Evolutionary conservation across 2,329 filamentous ascomycete species (phyloP).

Genomic region (Trichoderma sp.): DNA sequence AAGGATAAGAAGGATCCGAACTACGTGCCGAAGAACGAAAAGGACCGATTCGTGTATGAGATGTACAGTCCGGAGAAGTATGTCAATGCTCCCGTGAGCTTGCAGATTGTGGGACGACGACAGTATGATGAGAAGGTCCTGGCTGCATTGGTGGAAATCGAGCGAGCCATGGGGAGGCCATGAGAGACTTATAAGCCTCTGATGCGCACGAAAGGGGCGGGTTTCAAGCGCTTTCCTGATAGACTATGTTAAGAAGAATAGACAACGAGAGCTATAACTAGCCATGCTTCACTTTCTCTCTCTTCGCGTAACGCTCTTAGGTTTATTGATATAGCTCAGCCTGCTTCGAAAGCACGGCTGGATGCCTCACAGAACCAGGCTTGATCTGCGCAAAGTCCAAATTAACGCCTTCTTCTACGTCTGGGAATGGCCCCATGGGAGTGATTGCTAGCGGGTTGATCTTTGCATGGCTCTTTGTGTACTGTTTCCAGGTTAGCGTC

Average conservation of each 20-base stretch:
- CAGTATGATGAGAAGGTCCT: constrained; percentile 22
- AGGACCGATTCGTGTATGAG: constrained; percentile 20
- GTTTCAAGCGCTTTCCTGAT: neutral
- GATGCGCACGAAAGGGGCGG: neutral
- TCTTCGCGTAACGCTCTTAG: neutral
- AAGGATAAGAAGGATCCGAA: constrained; percentile 22
- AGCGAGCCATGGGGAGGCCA: constrained; percentile 21
- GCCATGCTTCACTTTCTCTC: neutral
- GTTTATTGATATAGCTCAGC: constrained; percentile 31
- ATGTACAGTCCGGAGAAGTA: constrained; percentile 26
- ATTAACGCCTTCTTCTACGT: constrained; percentile 33
- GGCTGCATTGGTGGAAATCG: constrained; percentile 15
- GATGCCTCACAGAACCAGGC: constrained; percentile 33
- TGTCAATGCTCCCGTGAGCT: constrained; percentile 14
- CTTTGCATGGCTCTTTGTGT: constrained; percentile 36
- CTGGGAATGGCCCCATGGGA: constrained; percentile 35
- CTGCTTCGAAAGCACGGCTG: constrained; percentile 34
- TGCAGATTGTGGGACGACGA: constrained; percentile 23
- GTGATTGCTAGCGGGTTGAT: constrained; percentile 38
- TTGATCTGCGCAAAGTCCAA: constrained; percentile 32
- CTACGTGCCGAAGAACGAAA: constrained; percentile 26
- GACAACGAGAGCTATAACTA: too few species aligned
- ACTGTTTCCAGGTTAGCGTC: constrained; percentile 29
- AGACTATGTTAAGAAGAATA: neutral
- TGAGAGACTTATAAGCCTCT: neutral